Percentiles rank a stretch among this genome's conserved stretches.
These are phyloP conservation scores for Xylaria sp. DNA, from an alignment of 2,329 filamentous ascomycete species.

Conservation along the genomic window DNA sequence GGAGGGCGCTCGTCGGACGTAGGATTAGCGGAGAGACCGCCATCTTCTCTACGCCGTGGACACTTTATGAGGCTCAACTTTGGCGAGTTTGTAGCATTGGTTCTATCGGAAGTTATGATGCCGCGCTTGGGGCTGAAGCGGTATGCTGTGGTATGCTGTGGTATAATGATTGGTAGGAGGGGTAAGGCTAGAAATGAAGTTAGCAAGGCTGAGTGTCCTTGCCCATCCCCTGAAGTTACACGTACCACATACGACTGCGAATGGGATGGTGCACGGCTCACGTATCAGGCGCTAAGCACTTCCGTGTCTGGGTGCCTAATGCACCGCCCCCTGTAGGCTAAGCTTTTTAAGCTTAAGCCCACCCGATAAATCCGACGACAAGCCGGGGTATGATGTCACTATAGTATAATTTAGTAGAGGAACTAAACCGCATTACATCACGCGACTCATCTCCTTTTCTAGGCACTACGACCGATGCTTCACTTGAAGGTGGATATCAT, in stretches of 20 bases:
- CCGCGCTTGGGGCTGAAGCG: neutral
- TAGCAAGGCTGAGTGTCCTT: too few relatives aligned
- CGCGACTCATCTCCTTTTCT: neutral
- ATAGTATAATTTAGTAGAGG: neutral
- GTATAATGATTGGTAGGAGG: conserved; percentile 18
- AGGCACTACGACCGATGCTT: neutral
- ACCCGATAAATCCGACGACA: conserved; percentile 16
- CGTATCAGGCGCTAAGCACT: neutral
- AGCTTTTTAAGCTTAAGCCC: neutral
- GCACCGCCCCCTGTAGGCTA: neutral
- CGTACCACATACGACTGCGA: too few relatives aligned
- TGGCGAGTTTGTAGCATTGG: neutral
- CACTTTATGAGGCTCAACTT: neutral
- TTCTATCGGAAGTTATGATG: neutral
- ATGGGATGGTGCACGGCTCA: neutral
- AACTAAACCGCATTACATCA: conserved; percentile 11
- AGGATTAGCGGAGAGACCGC: conserved; percentile 48
- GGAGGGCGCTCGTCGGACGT: conserved; percentile 46
- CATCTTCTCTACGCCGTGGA: conserved; percentile 40
- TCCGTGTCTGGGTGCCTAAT: too few relatives aligned
- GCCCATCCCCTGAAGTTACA: too few relatives aligned
- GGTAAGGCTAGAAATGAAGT: conserved; percentile 12
- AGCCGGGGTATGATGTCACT: conserved; percentile 14
- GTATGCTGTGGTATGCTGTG: neutral
- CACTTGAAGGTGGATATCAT: conserved; percentile 3